Evolutionary conservation across 352 stramenopile species (phyloP), one percentile per base, ranked within the genome.

Genomic region (Phytophthora foliorum): DNA sequence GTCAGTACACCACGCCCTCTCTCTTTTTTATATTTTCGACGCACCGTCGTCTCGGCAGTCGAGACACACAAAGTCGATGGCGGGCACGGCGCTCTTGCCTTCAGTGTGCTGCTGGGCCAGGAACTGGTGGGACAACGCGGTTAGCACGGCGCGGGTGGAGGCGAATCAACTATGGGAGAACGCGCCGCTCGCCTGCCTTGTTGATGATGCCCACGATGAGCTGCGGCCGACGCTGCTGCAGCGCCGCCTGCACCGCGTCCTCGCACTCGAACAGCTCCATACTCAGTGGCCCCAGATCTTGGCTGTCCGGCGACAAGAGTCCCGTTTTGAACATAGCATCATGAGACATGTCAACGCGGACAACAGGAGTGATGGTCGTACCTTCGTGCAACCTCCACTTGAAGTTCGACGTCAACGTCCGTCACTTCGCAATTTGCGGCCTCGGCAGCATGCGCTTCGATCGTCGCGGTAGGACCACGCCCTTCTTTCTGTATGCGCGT

Each of bases 231-330:
- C 75, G 73, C 67, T 90, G 81, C 75, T 84, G 78, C n/a, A 94
- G 84, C 57, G 88, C 88, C 57, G 63, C 57, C 56, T 93, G 75
- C 66, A 95, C 85, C n/a, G 86, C 88, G 42, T 90, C 84, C 52
- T 95, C 86, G 75, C 88, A 95, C 57, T 91, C 81, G 49, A 74
- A 81, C 46, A 93, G 74, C 65, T 95, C 84, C 88, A 95, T 94
- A 1, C 8, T 59, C n/a, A n/a, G n/a, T n/a, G n/a, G 16, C 16
- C 41, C 22, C 27, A 32, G 19, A 58, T 62, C 39, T 50, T 50
- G 5, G 17, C 21, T 74, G 67, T 65, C 52, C 67, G 11, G 6
- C 11, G 16, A 4, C 6, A 66, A 74, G 13, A 7, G 66, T 56
- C 53, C 3, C n/a, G n/a, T 4, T n/a, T 25, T 14, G 6, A 13